Evolutionary conservation across 176 grass and related monocot species (phyloP), one percentile per base, ranked within the genome.

Genomic region (Rhynchospora pubera): DNA sequence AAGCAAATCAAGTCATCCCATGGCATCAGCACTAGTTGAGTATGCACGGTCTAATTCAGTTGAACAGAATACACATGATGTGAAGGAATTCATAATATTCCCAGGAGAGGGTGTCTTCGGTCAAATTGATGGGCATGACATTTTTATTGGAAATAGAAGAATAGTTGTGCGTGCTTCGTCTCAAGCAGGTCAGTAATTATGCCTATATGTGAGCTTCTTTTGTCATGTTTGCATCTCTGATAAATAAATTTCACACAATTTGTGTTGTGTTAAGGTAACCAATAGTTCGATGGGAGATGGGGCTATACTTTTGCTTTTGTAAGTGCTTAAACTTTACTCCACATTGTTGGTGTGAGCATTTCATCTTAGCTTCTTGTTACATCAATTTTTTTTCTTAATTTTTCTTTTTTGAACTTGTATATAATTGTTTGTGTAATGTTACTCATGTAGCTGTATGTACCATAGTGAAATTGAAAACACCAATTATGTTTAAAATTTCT

Each of bases 1-100:
- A 85, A 93, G 89, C 61, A 89, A 91, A 81, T 97, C 94, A 43
- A 91, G 91, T 74, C 94, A 97, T 81, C 91, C 91, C 30, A 97
- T 97, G 94, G 94, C 91, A 45, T 42, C 87, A 22, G 91, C 94
- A 21, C 89, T 97, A 14, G 89, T 97, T 46, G 85, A 97, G 4
- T 80, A 88, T 84, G 82, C 87, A 13, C 80, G 82, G 8, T 93
- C 82, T 3, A 78, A 84, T 26, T 89, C 87, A 4, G 66, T 97
- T 57, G 65, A 87, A 9, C 89, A 91, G 0, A 85, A 82, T 19
- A 71, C 87, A 5, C 87, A 91, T 16, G 63, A 71, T 21, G 91
- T 97, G 3, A 15, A 45, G 2, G 85, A 91, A 39, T 97, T 97
- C 22, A 57, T 39, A n/a, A 88, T 91, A 48, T 80, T 65, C 18